These are phyloP conservation scores for Cucurbita maxima DNA, from an alignment of 306 rosid genomes.

Conservation along the genomic window DNA sequence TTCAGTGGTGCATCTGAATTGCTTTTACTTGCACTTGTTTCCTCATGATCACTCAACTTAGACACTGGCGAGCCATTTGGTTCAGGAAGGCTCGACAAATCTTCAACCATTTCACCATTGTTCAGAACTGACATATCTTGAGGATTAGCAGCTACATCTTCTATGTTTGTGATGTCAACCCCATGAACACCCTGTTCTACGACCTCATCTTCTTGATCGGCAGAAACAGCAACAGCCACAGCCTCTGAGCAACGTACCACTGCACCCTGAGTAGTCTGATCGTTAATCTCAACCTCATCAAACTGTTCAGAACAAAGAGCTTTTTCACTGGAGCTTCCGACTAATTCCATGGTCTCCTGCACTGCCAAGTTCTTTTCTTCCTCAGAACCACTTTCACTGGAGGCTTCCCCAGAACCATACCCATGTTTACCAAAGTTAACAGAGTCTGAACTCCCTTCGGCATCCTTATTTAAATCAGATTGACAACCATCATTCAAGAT, in stretches of 20 bases:
- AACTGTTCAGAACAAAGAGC: conserved; percentile 2
- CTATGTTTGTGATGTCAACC: conserved; percentile 13
- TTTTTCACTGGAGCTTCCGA: conserved; percentile 13
- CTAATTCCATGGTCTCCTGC: conserved; percentile 19
- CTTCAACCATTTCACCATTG: conserved; percentile 11
- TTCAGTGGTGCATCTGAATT: conserved; percentile 30
- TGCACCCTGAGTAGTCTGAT: conserved; percentile 10
- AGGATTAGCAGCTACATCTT: conserved; percentile 12
- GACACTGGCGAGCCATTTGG: conserved; percentile 24
- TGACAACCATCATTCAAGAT: conserved; percentile 32
- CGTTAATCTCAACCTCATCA: conserved; percentile 15
- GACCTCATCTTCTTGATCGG: conserved; percentile 18
- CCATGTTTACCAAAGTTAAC: conserved; percentile 43
- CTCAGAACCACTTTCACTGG: conserved; percentile 58
- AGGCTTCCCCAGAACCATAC: conserved; percentile 29
- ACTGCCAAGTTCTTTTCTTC: conserved; percentile 46
- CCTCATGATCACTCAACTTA: conserved; percentile 20
- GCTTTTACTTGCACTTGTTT: conserved; percentile 19
- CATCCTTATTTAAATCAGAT: conserved; percentile 41
- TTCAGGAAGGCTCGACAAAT: conserved; percentile 17
- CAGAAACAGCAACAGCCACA: conserved; percentile 8
- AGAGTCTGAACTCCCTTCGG: conserved; percentile 46
- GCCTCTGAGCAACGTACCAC: conserved; percentile 18
- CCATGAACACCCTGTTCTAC: conserved; percentile 18
- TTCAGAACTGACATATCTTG: conserved; percentile 14